Base-by-base conservation (phyloP, 306 rosid genomes). In the Vigna unguiculata region DNA sequence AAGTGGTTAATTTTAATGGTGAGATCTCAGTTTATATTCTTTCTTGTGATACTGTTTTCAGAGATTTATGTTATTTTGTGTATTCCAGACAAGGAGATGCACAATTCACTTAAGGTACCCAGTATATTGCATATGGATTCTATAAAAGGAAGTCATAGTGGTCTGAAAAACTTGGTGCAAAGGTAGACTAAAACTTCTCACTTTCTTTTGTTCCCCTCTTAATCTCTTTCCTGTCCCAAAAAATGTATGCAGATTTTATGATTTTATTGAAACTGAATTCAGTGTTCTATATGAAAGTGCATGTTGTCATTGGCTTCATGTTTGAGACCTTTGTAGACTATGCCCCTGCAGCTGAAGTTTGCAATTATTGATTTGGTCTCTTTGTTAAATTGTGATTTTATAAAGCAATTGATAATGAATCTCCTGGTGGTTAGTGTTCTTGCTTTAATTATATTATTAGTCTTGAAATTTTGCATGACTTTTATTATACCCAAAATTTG, bases 101-200 rank as follows among this genome's bases (percentile, higher is more conserved):
- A 72, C 67, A 82, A 84, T 78, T 75, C 88, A 49, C 79, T 28
- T 58, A 91, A 89, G 79, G 87, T 87, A 32, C 94, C 98, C 15
- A 91, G 98, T 69, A 88, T 94, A 82, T 85, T 94, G 87, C 98
- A 91, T 83, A 90, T 94, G 98, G 98, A 94, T 85, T 94, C 98
- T 70, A 90, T 94, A 52, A 94, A 94, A 80, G 98, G 98, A 84
- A 94, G 76, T 83, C 98, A 94, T 28, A 47, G 88, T 6, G 94
- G 98, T 78, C 91, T 94, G 65, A 94, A 94, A 88, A 89, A 85
- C 82, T 94, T 91, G 72, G 76, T 94, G 74, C 98, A 94, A 80
- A 94, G 98, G 98, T 94, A 87, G 82, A 48, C 20, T 72, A 43
- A 13, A 72, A 15, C 83, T 38, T 65, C 48, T 77, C 51, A 16